These are phyloP conservation scores for Fusarium sp. DNA, from an alignment of 2,329 filamentous ascomycete genomes.

Conservation along the genomic window DNA sequence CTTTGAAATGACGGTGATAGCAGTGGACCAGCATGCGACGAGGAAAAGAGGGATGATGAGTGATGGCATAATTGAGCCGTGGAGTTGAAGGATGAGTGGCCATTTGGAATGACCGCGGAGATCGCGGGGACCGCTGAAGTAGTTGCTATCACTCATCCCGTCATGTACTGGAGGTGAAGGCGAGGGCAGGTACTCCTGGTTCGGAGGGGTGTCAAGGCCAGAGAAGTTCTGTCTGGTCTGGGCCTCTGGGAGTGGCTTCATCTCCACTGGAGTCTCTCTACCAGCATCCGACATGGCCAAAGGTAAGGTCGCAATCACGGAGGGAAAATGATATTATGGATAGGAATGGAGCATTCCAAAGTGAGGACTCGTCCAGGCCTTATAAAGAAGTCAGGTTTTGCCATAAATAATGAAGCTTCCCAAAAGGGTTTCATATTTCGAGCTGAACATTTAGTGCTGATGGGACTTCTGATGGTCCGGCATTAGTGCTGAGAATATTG, in stretches of 20 bases:
- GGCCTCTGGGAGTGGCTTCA: neutral
- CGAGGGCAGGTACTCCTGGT: neutral
- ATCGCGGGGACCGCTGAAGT: slow-evolving; percentile 74
- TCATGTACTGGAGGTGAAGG: too few species aligned
- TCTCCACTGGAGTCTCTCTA: neutral
- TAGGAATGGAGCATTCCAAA: fast-evolving
- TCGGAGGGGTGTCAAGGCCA: neutral
- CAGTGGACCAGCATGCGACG: slow-evolving; percentile 72
- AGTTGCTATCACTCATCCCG: slow-evolving; percentile 58
- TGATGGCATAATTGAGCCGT: slow-evolving; percentile 78
- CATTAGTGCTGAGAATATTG: neutral
- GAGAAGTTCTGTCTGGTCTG: neutral
- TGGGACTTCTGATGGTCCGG: neutral
- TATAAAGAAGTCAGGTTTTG: neutral
- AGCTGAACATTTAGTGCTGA: neutral
- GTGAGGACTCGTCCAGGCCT: fast-evolving
- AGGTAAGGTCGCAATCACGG: fast-evolving
- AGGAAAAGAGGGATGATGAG: slow-evolving; percentile 76
- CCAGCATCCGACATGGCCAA: neutral
- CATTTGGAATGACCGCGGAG: slow-evolving; percentile 79
- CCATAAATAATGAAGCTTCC: neutral
- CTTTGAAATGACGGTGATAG: slow-evolving; percentile 68
- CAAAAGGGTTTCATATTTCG: neutral
- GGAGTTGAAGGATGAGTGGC: slow-evolving; percentile 78
- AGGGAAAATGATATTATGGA: neutral